Base-by-base conservation (phyloP, 1,284 basidiomycete species). In the Phenoliferia sp. region DNA sequence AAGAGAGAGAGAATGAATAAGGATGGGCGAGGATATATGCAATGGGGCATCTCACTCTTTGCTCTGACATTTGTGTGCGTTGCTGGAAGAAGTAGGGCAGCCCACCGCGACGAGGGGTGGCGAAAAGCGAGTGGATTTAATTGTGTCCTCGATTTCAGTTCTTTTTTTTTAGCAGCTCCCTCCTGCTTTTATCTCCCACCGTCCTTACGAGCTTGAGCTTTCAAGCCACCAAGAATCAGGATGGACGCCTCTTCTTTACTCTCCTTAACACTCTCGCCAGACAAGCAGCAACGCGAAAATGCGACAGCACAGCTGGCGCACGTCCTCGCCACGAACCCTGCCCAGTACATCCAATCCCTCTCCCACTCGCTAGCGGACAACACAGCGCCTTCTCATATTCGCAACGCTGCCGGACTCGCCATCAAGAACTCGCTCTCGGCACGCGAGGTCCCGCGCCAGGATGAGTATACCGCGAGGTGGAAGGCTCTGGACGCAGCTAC, bases 341-440 rank as follows among this genome's bases (percentile, higher is more conserved):
- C 90, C 69, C 87, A 87, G 74, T 97, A 96, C 82, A 88, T 95
- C 85, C 79, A 88, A 77, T 92, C 91, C 82, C 87, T 97, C 69
- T 88, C 90, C 35, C 80, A 85, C 17, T 90, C 93, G 75, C 85
- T 96, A 59, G 86, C 87, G 39, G 89, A 91, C 73, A 90, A 92
- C 78, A 81, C 76, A 57, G 85, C 85, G 12, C 83, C 83, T n/a
- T 76, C 88, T 48, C 88, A 92, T 79, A 86, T 96, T 62, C 86
- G 95, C 74, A 94, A 92, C 77, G 94, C 95, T 22, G 94, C 96
- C 31, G 94, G 93, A 80, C 85, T 99, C 62, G 94, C 94, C 26
- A 84, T 99, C 81, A 99, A 99, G 86, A 99, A 99, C 80, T 87
- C 93, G 68, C 82, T 99, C 67, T 87, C 88, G 54, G 92, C 94